A percentile compares a stretch with the other conserved stretches of the same genome.
Evolutionary conservation across 1,284 basidiomycete species (phyloP).

Genomic region (Rhodotorula sp.): DNA sequence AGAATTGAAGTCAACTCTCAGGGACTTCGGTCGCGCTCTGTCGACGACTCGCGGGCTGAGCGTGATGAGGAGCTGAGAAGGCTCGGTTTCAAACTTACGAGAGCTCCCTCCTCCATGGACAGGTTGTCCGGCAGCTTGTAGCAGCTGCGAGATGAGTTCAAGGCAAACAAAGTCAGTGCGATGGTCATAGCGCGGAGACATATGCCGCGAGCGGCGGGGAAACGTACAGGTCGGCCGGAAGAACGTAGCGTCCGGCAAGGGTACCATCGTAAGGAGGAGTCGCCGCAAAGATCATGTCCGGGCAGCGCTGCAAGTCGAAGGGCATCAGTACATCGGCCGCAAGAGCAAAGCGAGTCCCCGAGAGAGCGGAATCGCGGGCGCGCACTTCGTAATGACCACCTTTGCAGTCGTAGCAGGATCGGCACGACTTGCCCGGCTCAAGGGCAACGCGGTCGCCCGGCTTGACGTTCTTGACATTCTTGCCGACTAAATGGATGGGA

Average conservation of each 20-base stretch:
- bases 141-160: conserved; percentile 70
- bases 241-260: conserved; percentile 62
- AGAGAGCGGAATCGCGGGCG: background rate
- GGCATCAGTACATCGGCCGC: background rate
- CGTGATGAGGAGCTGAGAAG: background rate
- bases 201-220: background rate
- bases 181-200: background rate
- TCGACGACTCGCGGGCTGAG: background rate
- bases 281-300: conserved; percentile 68
- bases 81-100: conserved; percentile 56
- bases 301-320: conserved; percentile 56
- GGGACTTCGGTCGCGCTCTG: background rate
- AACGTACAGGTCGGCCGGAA: conserved; percentile 41
- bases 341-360: background rate
- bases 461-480: conserved; percentile 68
- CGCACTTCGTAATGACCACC: conserved; percentile 55
- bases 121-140: conserved; percentile 73
- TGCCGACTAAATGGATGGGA: conserved; percentile 57
- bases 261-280: conserved; percentile 90
- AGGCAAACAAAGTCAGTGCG: conserved; percentile 57
- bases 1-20: conserved; percentile 40
- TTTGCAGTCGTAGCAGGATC: conserved; percentile 55
- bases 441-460: conserved; percentile 79
- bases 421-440: conserved; percentile 57
- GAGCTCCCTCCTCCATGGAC: conserved; percentile 77